Percentiles rank a stretch among this genome's conserved stretches.
phyloP scores from a whole-genome alignment of 1,139 yeast genomes.

The Taphrina wiesneri region DNA sequence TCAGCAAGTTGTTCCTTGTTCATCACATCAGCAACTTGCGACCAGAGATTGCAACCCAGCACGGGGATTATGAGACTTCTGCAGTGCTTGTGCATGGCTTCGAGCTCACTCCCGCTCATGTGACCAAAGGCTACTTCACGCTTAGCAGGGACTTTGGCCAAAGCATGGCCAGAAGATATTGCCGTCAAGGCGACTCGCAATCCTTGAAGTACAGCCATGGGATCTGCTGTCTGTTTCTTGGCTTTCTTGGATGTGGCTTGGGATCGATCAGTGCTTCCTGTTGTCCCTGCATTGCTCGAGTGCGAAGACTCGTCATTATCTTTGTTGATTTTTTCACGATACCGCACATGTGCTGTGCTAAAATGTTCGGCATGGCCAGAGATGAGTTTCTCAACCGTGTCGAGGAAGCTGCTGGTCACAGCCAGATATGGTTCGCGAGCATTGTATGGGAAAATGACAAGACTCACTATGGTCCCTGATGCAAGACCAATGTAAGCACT shows the following conservation, averaged over 20 bases:
- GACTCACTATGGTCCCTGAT: background rate
- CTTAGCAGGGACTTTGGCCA: constrained; percentile 24
- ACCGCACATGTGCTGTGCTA: background rate
- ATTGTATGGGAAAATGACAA: constrained; percentile 25
- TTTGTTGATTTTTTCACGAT: background rate
- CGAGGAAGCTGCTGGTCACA: constrained; percentile 11
- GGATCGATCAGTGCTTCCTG: background rate
- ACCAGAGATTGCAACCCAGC: constrained; percentile 28
- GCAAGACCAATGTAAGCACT: constrained; percentile 21
- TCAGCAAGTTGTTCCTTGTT: background rate
- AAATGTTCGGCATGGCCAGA: constrained; percentile 24
- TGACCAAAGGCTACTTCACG: constrained; percentile 31
- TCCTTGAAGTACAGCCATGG: constrained; percentile 11
- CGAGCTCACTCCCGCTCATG: constrained; percentile 26
- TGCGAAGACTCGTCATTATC: background rate
- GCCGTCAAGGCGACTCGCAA: constrained; percentile 22
- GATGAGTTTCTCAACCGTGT: constrained; percentile 15
- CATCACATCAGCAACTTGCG: constrained; percentile 7
- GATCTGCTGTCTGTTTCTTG: background rate
- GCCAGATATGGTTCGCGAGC: constrained; percentile 24
- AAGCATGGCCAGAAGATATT: constrained; percentile 4
- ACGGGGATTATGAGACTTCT: constrained; percentile 15
- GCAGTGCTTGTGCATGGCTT: constrained; percentile 13
- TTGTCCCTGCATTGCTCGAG: background rate
- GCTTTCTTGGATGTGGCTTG: background rate